Evolutionary conservation across 495 filamentous ascomycete genomes (phyloP).

Genomic region (Aspergillus sparsus): DNA sequence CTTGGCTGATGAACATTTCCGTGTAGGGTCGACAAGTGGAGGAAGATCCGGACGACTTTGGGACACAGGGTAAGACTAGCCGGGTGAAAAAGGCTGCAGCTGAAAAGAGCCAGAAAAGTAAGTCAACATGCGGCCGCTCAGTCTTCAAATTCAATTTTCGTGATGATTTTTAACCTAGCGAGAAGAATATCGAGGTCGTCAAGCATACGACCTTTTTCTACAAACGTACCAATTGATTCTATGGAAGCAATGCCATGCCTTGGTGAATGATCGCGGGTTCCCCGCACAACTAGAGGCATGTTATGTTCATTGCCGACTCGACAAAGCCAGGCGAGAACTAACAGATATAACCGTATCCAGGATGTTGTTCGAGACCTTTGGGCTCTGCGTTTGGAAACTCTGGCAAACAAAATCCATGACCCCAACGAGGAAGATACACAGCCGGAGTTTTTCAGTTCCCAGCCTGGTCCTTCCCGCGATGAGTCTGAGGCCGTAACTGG

Average conservation of each 20-base stretch:
- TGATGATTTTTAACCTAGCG: conserved; percentile 19
- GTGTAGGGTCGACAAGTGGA: conserved; percentile 55
- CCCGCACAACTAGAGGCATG: conserved; percentile 62
- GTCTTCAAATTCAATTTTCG: background rate
- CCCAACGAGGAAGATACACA: conserved; percentile 37
- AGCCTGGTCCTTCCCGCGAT: conserved; percentile 36
- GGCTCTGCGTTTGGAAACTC: conserved; percentile 60
- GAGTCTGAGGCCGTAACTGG: conserved; percentile 28
- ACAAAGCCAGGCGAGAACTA: background rate
- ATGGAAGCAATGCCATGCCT: conserved; percentile 67
- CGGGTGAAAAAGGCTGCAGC: conserved; percentile 54
- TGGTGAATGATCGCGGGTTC: conserved; percentile 62
- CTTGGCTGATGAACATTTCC: background rate
- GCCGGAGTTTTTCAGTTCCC: conserved; percentile 54
- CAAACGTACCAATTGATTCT: conserved; percentile 84
- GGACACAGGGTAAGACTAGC: conserved; percentile 60
- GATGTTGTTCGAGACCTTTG: conserved; percentile 67
- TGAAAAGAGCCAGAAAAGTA: conserved; percentile 55
- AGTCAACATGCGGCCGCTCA: conserved; percentile 2
- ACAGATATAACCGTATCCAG: conserved; percentile 29
- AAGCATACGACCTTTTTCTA: conserved; percentile 75
- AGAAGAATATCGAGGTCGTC: conserved; percentile 57
- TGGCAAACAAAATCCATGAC: conserved; percentile 42
- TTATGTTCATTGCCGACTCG: background rate
- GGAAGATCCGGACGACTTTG: conserved; percentile 76